phyloP scores from a whole-genome alignment of 163 green algal species.

The Scenedesmus sp. region DNA sequence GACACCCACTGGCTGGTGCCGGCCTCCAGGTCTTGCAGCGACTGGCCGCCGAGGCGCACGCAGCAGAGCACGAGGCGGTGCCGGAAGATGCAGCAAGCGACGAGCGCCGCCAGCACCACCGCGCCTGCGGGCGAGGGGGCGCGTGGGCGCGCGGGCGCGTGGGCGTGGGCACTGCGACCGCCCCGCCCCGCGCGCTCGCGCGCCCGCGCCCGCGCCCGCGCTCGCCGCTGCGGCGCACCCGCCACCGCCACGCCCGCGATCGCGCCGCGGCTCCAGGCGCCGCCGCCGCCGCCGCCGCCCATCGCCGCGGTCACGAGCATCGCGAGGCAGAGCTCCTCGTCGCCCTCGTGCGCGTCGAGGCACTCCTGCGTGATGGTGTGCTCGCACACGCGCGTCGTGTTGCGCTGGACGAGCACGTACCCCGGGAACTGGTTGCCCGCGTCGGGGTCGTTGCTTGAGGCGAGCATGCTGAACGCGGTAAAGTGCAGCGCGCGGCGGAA shows the following conservation, averaged over 20 bases:
- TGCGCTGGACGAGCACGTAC: constrained; percentile 26
- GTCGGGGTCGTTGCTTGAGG: constrained; percentile 11
- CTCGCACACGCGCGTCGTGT: constrained; percentile 37
- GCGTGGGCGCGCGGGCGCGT: no score
- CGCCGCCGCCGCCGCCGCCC: neutral
- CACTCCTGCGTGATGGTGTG: constrained; percentile 18
- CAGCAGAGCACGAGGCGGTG: constrained; percentile 16
- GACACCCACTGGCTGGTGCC: constrained; percentile 7
- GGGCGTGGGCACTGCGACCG: no score
- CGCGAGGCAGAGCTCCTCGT: constrained; percentile 32
- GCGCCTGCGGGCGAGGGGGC: neutral
- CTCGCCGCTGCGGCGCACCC: neutral
- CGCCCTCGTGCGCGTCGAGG: neutral
- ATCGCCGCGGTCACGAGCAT: neutral
- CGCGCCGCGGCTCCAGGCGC: neutral
- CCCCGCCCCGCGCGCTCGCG: no score
- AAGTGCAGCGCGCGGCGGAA: constrained; percentile 19
- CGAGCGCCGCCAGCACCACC: neutral
- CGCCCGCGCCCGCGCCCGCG: no score
- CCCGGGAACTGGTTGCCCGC: constrained; percentile 1
- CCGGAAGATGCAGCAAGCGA: neutral
- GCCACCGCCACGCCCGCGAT: constrained; percentile 12
- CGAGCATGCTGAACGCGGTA: constrained; percentile 9
- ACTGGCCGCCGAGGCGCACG: constrained; percentile 3
- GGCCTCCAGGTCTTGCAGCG: constrained; percentile 14